Conservation (phyloP, 495 filamentous ascomycete genomes). For the Elaphomyces granulatus region DNA sequence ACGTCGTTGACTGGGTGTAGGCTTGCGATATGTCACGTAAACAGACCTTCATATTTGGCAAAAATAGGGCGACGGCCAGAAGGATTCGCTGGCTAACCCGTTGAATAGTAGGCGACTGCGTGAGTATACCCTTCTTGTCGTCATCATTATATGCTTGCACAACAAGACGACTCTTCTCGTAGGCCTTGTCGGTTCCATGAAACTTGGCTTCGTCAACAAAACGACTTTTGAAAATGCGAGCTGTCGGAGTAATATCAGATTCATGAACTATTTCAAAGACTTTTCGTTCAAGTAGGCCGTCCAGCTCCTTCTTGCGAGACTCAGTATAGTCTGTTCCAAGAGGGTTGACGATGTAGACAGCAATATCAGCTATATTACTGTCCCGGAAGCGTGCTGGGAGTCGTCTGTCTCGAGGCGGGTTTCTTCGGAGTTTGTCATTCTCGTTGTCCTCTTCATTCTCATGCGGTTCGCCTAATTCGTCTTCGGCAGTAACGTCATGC, state of each 20-base stretch:
- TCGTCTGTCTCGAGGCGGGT: not conserved
- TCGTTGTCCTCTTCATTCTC: not conserved
- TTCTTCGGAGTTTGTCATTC: not conserved
- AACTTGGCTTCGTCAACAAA: not conserved
- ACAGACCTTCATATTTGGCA: not conserved
- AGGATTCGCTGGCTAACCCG: not conserved
- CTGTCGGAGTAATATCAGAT: not conserved
- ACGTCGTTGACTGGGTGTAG: not conserved
- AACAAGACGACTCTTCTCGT: not conserved
- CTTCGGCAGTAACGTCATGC: not conserved
- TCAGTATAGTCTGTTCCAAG: not conserved
- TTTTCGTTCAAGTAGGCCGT: not conserved
- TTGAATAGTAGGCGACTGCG: not conserved
- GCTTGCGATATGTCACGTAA: not conserved
- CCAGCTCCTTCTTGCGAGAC: not conserved
- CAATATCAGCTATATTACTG: not conserved
- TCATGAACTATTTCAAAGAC: not conserved
- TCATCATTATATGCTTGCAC: not conserved
- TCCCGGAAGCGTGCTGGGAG: not conserved
- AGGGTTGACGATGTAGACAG: not conserved
- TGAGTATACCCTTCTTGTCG: not conserved
- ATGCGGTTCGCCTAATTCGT: not conserved
- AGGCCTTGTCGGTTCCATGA: not conserved
- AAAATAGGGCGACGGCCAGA: not conserved
- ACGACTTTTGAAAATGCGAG: not conserved